Base-by-base conservation (phyloP, 169 alveolate genomes). In the Eimeria maxima region DNA sequence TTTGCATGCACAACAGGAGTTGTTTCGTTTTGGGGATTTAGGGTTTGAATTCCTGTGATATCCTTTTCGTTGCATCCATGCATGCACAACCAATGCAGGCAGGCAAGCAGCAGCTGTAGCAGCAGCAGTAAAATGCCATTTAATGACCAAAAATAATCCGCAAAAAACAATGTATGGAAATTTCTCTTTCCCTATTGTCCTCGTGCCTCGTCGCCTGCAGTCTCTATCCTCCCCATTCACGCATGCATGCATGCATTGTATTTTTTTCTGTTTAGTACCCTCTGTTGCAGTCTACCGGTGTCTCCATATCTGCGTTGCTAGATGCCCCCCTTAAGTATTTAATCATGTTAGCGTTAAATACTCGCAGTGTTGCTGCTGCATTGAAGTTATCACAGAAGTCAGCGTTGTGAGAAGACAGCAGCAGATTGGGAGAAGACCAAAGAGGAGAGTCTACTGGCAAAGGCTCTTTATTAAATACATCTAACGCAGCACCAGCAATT, bases 391-490 rank as follows among this genome's bases (percentile, higher is more conserved):
- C 81, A 14, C 44, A 18, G 78, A 88, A 88, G 96, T 96, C 97
- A 0, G 97, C 96, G 44, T 84, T 86, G 92, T 96, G 97, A 2
- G 95, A 24, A 44, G 96, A 95, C 29, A 96, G 92, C 93, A 96
- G 63, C n/a, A 96, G 45, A n/a, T 89, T 95, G 33, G 69, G 94
- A 22, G 71, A 73, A 10, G 29, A 69, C 98, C 98, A 97, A 44
- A 97, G 73, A 44, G 97, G 95, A 8, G 98, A 95, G 14, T 38
- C 81, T 13, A 71, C 67, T 18, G 96, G 90, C 44, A 97, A 88
- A 4, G 98, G 98, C 90, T 97, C 98, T 63, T 27, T 10, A 57
- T 95, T 95, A 67, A 97, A 97, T n/a, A 97, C 98, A 27, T 97
- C 98, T 53, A 97, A 76, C 33, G 97, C 98, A 3, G 98, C 98